phyloP scores from a whole-genome alignment of 2,329 filamentous ascomycete genomes.

The Penicillium sp. region DNA sequence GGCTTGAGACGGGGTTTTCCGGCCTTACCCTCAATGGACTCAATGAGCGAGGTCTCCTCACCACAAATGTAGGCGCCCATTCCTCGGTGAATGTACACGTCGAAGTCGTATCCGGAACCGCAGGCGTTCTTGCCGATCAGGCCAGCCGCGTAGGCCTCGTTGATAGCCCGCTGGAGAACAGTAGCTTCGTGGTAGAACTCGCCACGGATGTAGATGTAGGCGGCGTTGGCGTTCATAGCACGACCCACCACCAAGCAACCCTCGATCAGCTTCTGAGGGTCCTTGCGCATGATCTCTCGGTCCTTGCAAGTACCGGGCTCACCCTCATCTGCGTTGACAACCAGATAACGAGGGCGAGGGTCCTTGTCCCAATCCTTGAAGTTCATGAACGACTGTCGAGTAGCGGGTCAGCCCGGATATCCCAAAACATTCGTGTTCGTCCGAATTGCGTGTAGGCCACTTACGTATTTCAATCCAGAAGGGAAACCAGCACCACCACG shows the following conservation, averaged over 20 bases:
- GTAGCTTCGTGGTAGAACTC: slow-evolving; percentile 97
- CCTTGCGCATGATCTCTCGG: slow-evolving; percentile 99
- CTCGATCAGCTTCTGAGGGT: slow-evolving; percentile 98
- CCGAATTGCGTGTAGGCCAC: slow-evolving; percentile 37
- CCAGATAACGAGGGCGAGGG: slow-evolving; percentile 88
- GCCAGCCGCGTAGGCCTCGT: slow-evolving; percentile 93
- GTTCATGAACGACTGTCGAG: slow-evolving; percentile 93
- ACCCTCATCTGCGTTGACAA: slow-evolving; percentile 98
- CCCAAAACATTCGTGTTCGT: slow-evolving; percentile 11
- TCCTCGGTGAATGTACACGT: slow-evolving; percentile 93
- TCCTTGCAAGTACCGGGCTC: slow-evolving; percentile 99
- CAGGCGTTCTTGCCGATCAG: slow-evolving; percentile 98
- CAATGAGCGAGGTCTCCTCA: slow-evolving; percentile 96
- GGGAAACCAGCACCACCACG: slow-evolving; percentile 97
- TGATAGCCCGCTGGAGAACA: slow-evolving; percentile 89
- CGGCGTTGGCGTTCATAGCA: slow-evolving; percentile 97
- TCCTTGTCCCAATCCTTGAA: slow-evolving; percentile 99
- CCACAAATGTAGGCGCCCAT: slow-evolving; percentile 98
- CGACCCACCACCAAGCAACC: slow-evolving; percentile 93
- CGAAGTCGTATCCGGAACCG: slow-evolving; percentile 94
- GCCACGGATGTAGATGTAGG: slow-evolving; percentile 99
- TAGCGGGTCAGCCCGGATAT: slow-evolving; percentile 6
- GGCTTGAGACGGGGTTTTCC: slow-evolving; percentile 99
- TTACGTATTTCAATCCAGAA: slow-evolving; percentile 97
- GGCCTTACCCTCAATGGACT: slow-evolving; percentile 96